Base-by-base conservation (phyloP, 495 filamentous ascomycete species). In the Melanomma pulvis-pyrius region DNA sequence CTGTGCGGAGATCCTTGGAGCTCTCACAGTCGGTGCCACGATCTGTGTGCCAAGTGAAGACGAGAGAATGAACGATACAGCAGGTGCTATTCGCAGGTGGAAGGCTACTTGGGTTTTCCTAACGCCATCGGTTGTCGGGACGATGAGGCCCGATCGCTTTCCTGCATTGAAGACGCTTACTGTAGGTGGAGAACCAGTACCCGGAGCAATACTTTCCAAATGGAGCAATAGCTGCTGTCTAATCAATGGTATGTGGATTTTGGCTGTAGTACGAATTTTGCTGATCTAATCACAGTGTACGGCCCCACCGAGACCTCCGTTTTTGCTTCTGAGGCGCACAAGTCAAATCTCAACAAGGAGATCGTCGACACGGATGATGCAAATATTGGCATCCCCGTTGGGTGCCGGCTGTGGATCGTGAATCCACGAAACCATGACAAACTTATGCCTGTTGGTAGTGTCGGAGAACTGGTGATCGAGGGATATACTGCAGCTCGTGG, bases 391-490 rank as follows among this genome's bases (percentile, higher is more conserved):
- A n/a, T 26, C 15, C 34, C 61, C 9, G 41, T 41, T 0, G 66
- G 66, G 36, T 61, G 54, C 30, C 29, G 57, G 5, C 67, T 73
- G 0, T 81, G 77, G 77, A 61, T 82, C 53, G 79, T 78, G 12
- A 77, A 82, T 53, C 70, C 81, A 19, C 48, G 58, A 21, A 72
- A 81, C 66, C 26, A 36, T 13, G 54, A 77, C 26, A 67, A 71
- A 12, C 71, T 82, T 0, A 73, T 77, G 1, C 81, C 81, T 9
- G 46, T 74, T 26, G 81, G 81, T 17, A 77, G 75, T 1, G 71
- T 81, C 11, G 82, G 80, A 21, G 82, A 84, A 72, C 68, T 84
- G 8, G 28, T 81, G 19, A 51, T 76, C 44, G 59, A 71, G 69
- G 68, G 70, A 41, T 70, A 75, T 53, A 61, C 68, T 56, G 63